Evolutionary conservation across 1,284 basidiomycete species (phyloP), one percentile per base, ranked within the genome.

Genomic region (Ceraceosorus bombacis): DNA sequence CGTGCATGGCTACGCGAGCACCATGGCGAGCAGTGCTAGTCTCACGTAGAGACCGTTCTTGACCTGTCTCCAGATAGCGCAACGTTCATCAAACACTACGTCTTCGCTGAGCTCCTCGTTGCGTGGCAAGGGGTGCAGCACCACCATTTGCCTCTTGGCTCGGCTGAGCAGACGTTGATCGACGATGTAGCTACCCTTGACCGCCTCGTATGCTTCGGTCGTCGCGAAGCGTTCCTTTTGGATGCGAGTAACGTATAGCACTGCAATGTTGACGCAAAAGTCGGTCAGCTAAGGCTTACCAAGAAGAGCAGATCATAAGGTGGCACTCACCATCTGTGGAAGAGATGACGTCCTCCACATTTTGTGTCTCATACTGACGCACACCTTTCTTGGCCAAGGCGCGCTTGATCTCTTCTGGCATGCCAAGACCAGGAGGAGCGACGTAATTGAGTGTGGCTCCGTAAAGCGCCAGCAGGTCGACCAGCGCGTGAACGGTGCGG

Each of bases 21-120:
- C 69, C 74, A 76, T 76, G 48, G 73, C 69, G 8, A 76, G 68
- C 54, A 76, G 63, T 7, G 74, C 74, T 72, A 75, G 71, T 63
- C 70, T 68, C 43, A 70, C 53, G 78, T 93, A 97, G 67, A 97
- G 86, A 56, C 94, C 95, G 79, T 94, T 95, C 65, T 92, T 87
- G 92, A 97, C 96, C 78, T 97, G 93, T 54, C 95, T 86, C 87
- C 97, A 96, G 81, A 96, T 98, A 40, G 92, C 93, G 0, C 93
- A 84, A 52, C 88, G 85, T 10, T 85, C 88, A 79, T 98, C 94
- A 73, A 95, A 97, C 80, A 98, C 95, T 57, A 99, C 92, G 78
- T 97, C 93, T 5, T 92, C 89, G 77, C 95, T 92, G 71, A 98
- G 94, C 87, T 98, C 91, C 74, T 93, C 93, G 53, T 92, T 85